A percentile compares a stretch with the other conserved stretches of the same genome.
Evolutionary conservation across 805 yeast genomes (phyloP).

Genomic region (Middelhovenomyces tepae): DNA sequence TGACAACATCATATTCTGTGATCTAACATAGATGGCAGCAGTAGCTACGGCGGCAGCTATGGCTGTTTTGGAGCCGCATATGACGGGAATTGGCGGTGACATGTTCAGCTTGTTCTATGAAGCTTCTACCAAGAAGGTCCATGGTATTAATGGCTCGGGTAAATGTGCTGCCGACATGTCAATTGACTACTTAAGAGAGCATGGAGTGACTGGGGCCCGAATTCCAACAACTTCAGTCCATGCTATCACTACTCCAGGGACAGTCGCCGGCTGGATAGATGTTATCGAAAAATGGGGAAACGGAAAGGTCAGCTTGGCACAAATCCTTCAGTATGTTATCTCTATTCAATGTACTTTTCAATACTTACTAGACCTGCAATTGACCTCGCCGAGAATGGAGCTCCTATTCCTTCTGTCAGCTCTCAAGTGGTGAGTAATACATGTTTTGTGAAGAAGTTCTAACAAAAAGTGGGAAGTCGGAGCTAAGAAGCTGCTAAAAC

Average conservation of each 20-base stretch:
- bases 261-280: constrained; percentile 73
- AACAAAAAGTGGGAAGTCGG: constrained; percentile 45
- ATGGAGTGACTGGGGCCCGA: constrained; percentile 40
- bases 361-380: too few relatives aligned
- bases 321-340: constrained; percentile 35
- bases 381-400: constrained; percentile 60
- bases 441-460: too few relatives aligned
- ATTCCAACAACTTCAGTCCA: constrained; percentile 46
- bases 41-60: constrained; percentile 35
- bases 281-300: constrained; percentile 65
- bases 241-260: constrained; percentile 68
- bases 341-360: too few relatives aligned
- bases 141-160: constrained; percentile 72
- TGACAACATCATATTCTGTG: too few relatives aligned
- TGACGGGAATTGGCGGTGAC: constrained; percentile 35
- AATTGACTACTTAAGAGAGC: constrained; percentile 39
- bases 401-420: constrained; percentile 53
- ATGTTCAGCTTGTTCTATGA: constrained; percentile 52
- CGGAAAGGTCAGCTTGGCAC: constrained; percentile 49
- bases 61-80: constrained; percentile 31
- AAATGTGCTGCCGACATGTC: constrained; percentile 46
- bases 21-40: constrained; percentile 47
- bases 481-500: constrained; percentile 32
- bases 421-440: too few relatives aligned
- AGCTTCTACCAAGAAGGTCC: constrained; percentile 39